These are phyloP conservation scores for Blastobotrys elegans DNA, from an alignment of 1,139 yeast genomes.

Conservation along the genomic window DNA sequence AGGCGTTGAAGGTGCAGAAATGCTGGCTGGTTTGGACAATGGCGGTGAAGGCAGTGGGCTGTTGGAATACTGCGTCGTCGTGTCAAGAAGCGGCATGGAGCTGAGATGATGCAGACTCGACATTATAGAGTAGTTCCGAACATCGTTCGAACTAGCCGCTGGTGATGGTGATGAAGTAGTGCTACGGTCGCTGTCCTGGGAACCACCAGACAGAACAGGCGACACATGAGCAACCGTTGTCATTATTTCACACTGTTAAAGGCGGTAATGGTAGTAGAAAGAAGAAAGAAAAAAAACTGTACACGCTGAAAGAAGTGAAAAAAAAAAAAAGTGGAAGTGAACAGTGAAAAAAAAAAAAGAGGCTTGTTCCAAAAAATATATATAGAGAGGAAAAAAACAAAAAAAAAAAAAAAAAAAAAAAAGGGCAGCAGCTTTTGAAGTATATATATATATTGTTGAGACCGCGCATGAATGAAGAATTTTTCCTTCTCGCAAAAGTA, in stretches of 20 bases:
- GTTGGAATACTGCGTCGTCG: no score
- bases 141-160: not conserved
- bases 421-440: no score
- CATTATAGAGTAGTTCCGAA: constrained; percentile 3
- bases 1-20: not conserved
- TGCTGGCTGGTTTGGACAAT: not conserved
- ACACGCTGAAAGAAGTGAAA: not conserved
- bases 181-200: constrained; percentile 4
- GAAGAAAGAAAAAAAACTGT: not conserved
- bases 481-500: no score
- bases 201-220: constrained; percentile 7
- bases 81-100: constrained; percentile 3
- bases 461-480: no score
- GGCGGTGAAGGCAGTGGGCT: not conserved
- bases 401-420: not conserved
- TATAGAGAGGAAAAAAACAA: not conserved
- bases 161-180: not conserved
- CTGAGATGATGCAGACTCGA: constrained; percentile 3
- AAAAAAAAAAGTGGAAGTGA: not conserved
- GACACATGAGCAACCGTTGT: constrained; percentile 9
- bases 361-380: not conserved
- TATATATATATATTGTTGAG: no score
- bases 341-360: not conserved
- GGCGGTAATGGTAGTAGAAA: not conserved
- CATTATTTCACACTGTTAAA: no score